phyloP scores from a whole-genome alignment of 2,329 filamentous ascomycete species.

The Macrophomina phaseolina region DNA sequence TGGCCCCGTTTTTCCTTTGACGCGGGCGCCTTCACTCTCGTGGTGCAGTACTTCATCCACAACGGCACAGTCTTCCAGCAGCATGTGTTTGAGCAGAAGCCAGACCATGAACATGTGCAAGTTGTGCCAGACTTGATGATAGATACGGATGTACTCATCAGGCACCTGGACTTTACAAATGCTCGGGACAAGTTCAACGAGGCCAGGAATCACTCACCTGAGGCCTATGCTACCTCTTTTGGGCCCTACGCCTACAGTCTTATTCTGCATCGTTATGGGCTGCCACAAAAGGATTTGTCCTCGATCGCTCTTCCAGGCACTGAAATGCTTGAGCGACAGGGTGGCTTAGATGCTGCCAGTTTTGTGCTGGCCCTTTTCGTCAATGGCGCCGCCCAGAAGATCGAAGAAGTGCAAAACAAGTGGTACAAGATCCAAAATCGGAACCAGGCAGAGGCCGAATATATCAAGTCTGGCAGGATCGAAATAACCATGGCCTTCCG shows the following conservation, averaged over 20 bases:
- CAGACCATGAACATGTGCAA: neutral
- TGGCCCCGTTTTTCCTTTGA: constrained; percentile 13
- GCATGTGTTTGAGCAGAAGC: constrained; percentile 1
- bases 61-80: constrained; percentile 8
- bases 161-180: neutral
- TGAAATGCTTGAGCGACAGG: neutral
- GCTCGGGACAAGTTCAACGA: neutral
- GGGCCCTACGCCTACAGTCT: constrained; percentile 10
- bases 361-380: constrained; percentile 9
- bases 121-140: constrained; percentile 10
- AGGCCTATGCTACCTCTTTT: neutral
- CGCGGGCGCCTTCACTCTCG: neutral
- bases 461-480: neutral
- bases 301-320: neutral
- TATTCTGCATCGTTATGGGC: neutral
- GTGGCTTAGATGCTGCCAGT: neutral
- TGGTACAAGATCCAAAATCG: constrained; percentile 17
- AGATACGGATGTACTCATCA: constrained; percentile 13
- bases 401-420: constrained; percentile 18
- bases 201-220: neutral
- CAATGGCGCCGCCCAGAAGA: neutral
- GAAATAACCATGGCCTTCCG: constrained; percentile 23
- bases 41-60: constrained; percentile 3
- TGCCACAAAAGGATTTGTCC: neutral
- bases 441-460: neutral